Percentiles rank a stretch among this genome's conserved stretches.
phyloP scores from a whole-genome alignment of 2,329 filamentous ascomycete genomes.

The Neospermospora avenae region DNA sequence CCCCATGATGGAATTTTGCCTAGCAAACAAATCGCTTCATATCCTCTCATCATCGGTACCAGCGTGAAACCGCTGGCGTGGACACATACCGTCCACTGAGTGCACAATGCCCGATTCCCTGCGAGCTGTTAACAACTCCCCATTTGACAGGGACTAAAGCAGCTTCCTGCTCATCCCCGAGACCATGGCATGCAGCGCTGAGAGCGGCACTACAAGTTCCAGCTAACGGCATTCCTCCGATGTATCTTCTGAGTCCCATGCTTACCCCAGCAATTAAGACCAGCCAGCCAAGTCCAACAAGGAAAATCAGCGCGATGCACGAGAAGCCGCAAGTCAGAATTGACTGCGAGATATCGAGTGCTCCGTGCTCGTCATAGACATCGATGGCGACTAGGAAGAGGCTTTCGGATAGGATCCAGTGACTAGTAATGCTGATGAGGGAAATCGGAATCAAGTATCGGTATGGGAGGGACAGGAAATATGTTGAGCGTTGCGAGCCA shows the following conservation, averaged over 20 bases:
- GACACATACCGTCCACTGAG: slow-evolving; percentile 22
- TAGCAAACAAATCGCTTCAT: too few species aligned
- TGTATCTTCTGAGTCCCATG: slow-evolving; percentile 15
- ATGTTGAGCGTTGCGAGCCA: slow-evolving; percentile 34
- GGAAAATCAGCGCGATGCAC: slow-evolving; percentile 25
- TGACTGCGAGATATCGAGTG: slow-evolving; percentile 13
- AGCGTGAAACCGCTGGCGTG: slow-evolving; percentile 13
- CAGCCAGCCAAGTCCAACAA: slow-evolving; percentile 18
- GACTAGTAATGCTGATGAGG: slow-evolving; percentile 33
- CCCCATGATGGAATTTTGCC: too few species aligned
- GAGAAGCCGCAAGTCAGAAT: slow-evolving; percentile 26
- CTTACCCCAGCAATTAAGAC: slow-evolving; percentile 15
- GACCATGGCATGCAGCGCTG: slow-evolving; percentile 22
- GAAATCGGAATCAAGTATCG: slow-evolving; percentile 30
- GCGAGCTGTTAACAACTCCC: slow-evolving; percentile 16
- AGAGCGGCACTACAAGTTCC: slow-evolving; percentile 25
- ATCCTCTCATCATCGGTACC: slow-evolving; percentile 2
- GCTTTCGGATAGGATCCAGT: slow-evolving; percentile 41
- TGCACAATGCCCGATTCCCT: slow-evolving; percentile 21
- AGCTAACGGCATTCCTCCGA: slow-evolving; percentile 18
- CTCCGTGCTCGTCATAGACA: slow-evolving; percentile 18
- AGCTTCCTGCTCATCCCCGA: slow-evolving; percentile 13
- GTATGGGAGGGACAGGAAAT: slow-evolving; percentile 39
- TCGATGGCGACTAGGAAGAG: slow-evolving; percentile 38
- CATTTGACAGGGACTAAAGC: slow-evolving; percentile 18